Evolutionary conservation across 148 eudicot species (phyloP).

Genomic region (Polygonum aviculare): DNA sequence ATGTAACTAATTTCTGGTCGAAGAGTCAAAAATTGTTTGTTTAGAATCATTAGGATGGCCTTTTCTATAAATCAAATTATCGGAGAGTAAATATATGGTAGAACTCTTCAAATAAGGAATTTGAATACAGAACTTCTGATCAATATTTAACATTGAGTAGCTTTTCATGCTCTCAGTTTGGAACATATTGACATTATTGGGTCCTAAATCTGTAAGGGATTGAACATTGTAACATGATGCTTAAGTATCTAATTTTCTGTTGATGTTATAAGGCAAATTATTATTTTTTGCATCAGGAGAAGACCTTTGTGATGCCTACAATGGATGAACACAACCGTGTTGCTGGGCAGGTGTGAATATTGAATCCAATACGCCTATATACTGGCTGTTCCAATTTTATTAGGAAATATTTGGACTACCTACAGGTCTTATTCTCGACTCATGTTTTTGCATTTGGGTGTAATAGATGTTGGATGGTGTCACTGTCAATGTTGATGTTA

Average conservation of each 20-base stretch:
- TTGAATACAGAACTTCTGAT: background rate
- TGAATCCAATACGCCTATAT: background rate
- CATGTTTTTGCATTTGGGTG: background rate
- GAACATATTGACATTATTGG: background rate
- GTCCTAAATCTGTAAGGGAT: background rate
- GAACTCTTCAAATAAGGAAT: slow-evolving; percentile 1
- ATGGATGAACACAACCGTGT: slow-evolving; percentile 54
- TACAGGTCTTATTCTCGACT: background rate
- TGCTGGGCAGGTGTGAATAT: slow-evolving; percentile 51
- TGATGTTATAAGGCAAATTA: background rate
- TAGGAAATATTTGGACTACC: background rate
- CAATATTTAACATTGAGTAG: background rate
- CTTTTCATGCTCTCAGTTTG: background rate
- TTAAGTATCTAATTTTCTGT: background rate
- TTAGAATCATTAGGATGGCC: background rate
- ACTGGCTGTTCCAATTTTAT: background rate
- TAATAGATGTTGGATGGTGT: slow-evolving; percentile 63
- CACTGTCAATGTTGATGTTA: slow-evolving; percentile 77
- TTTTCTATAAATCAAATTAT: background rate
- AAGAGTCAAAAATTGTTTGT: background rate
- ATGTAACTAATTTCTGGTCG: background rate
- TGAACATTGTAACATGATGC: background rate
- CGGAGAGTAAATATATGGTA: background rate
- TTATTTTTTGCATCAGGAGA: slow-evolving; percentile 38
- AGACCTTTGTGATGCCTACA: slow-evolving; percentile 28